phyloP scores from a whole-genome alignment of 352 stramenopile species.

The Phytophthora pini region DNA sequence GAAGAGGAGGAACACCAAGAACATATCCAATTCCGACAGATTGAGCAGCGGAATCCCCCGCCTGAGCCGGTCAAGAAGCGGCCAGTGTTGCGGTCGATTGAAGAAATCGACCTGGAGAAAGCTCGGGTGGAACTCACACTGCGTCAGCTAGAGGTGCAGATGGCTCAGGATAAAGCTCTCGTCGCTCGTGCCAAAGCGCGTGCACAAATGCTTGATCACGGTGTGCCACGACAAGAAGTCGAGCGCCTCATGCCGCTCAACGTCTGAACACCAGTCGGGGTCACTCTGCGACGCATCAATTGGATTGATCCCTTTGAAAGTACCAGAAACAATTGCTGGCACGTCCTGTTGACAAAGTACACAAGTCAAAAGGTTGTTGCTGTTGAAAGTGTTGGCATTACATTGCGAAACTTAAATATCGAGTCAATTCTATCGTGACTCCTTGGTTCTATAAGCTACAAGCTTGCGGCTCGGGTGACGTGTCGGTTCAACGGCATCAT shows the following conservation, averaged over 20 bases:
- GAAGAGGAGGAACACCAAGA: conserved; percentile 21
- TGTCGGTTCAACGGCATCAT: conserved; percentile 5
- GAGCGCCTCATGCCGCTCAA: conserved; percentile 41
- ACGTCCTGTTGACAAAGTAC: conserved; percentile 19
- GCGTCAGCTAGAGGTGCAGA: conserved; percentile 38
- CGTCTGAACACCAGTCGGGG: conserved; percentile 20
- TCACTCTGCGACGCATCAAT: conserved; percentile 4
- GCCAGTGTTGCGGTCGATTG: conserved; percentile 19
- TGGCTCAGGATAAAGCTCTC: conserved; percentile 39
- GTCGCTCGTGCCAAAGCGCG: conserved; percentile 37
- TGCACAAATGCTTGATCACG: conserved; percentile 35
- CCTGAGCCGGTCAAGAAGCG: conserved; percentile 21
- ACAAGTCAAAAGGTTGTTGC: conserved; percentile 16
- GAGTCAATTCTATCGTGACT: conserved; percentile 24
- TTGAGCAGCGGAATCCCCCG: conserved; percentile 1
- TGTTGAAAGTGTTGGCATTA: conserved; percentile 34
- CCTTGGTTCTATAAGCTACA: conserved; percentile 38
- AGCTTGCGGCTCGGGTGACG: conserved; percentile 11
- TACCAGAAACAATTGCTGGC: conserved; percentile 16
- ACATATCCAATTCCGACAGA: conserved; percentile 3
- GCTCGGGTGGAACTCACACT: conserved; percentile 40
- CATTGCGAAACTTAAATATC: conserved; percentile 40
- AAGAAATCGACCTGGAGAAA: conserved; percentile 42
- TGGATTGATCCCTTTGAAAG: conserved; percentile 13
- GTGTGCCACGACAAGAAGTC: conserved; percentile 32